phyloP scores from a whole-genome alignment of 352 stramenopile species.

The Poterioochromonas sp. region DNA sequence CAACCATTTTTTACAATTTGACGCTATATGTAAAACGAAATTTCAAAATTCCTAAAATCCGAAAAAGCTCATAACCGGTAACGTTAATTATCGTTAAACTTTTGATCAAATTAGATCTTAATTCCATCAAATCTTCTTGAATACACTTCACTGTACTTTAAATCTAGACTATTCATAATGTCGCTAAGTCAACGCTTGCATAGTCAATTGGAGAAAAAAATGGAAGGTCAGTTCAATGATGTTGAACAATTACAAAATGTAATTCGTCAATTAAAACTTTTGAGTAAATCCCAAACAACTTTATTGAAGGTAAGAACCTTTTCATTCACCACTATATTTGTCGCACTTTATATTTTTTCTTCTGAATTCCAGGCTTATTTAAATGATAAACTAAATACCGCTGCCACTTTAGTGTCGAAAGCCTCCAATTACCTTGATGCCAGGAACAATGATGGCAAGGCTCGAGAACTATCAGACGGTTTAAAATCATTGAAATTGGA shows the following conservation, averaged over 20 bases:
- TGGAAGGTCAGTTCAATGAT: background rate
- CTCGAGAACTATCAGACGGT: background rate
- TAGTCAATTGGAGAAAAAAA: background rate
- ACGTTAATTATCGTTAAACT: too few species aligned
- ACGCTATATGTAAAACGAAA: too few species aligned
- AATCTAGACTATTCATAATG: too few species aligned
- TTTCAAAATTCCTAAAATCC: too few species aligned
- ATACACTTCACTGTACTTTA: too few species aligned
- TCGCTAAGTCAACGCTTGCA: background rate
- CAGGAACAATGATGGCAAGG: background rate
- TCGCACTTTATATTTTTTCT: background rate
- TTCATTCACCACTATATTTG: background rate
- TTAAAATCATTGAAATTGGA: background rate
- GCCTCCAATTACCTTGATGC: background rate
- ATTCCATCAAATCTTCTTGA: too few species aligned
- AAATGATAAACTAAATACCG: background rate
- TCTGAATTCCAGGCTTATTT: conserved; percentile 18
- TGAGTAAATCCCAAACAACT: conserved; percentile 27
- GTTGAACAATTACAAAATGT: background rate
- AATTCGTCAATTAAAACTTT: background rate
- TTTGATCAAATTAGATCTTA: too few species aligned
- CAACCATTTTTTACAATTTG: too few species aligned
- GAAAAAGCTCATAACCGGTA: too few species aligned
- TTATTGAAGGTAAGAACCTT: conserved; percentile 11
- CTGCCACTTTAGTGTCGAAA: background rate